A percentile compares a stretch with the other conserved stretches of the same genome.
Conservation (phyloP, 805 yeast species). For the Ogataea kodamae region DNA sequence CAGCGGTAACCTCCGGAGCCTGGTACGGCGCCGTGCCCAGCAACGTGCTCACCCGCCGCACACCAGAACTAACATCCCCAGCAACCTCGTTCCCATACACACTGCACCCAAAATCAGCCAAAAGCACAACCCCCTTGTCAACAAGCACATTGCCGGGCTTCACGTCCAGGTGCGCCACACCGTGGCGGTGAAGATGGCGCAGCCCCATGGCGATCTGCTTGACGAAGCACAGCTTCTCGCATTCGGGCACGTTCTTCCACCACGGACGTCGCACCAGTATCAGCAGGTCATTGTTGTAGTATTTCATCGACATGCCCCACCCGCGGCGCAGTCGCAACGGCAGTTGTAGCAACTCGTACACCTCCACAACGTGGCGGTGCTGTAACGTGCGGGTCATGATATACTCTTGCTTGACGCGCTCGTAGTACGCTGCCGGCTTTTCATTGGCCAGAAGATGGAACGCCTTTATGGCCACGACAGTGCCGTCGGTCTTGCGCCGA, state of each 20-base stretch:
- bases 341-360: slow-evolving; percentile 51
- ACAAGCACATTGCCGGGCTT: slow-evolving; percentile 71
- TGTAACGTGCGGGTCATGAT: slow-evolving; percentile 53
- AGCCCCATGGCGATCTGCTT: slow-evolving; percentile 66
- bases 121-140: slow-evolving; percentile 58
- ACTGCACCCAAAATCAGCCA: slow-evolving; percentile 77
- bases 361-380: slow-evolving; percentile 57
- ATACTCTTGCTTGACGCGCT: slow-evolving; percentile 61
- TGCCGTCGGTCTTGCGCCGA: slow-evolving; percentile 33
- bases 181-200: slow-evolving; percentile 58
- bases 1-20: slow-evolving; percentile 68
- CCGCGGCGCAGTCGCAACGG: slow-evolving; percentile 60
- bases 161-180: slow-evolving; percentile 68
- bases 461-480: slow-evolving; percentile 61
- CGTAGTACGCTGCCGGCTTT: slow-evolving; percentile 58
- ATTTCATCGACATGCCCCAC: slow-evolving; percentile 75
- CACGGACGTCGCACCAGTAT: slow-evolving; percentile 50
- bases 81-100: slow-evolving; percentile 56
- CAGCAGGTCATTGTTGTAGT: slow-evolving; percentile 61
- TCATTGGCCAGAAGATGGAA: slow-evolving; percentile 57
- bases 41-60: slow-evolving; percentile 39
- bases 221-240: slow-evolving; percentile 61
- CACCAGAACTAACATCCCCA: slow-evolving; percentile 44
- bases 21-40: slow-evolving; percentile 82
- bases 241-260: slow-evolving; percentile 49